Evolutionary conservation across 768 basidiomycete genomes (phyloP).

Genomic region (Suillus hirtellus): DNA sequence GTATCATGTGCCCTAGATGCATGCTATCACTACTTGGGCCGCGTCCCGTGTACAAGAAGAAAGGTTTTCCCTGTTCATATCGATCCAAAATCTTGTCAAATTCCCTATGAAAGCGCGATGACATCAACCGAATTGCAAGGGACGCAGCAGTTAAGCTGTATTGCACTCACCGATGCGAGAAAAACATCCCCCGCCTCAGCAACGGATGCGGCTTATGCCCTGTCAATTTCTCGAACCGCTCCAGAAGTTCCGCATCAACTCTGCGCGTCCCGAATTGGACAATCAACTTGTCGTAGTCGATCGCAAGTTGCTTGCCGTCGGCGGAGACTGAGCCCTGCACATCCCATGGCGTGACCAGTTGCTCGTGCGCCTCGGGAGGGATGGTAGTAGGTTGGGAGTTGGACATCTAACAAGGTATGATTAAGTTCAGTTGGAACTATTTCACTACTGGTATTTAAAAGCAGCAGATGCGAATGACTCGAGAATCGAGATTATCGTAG

Average conservation of each 20-base stretch:
- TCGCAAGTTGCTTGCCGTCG: constrained; percentile 89
- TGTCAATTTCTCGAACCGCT: constrained; percentile 89
- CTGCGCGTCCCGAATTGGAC: constrained; percentile 90
- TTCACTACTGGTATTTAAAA: neutral
- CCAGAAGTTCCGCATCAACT: constrained; percentile 73
- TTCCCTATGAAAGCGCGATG: constrained; percentile 55
- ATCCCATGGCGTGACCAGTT: constrained; percentile 97
- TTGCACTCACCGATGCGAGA: constrained; percentile 84
- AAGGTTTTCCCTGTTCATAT: constrained; percentile 95
- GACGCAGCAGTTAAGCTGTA: neutral
- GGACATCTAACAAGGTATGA: constrained; percentile 19
- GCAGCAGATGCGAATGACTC: neutral
- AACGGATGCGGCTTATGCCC: constrained; percentile 87
- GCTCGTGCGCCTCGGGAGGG: constrained; percentile 44
- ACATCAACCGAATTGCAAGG: constrained; percentile 7
- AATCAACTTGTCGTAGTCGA: constrained; percentile 96
- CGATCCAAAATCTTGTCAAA: constrained; percentile 92
- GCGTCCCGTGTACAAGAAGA: constrained; percentile 96
- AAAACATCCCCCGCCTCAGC: constrained; percentile 91
- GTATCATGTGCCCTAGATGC: constrained; percentile 97
- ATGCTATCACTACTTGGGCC: constrained; percentile 96
- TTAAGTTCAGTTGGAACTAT: neutral
- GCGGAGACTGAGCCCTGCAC: constrained; percentile 87
- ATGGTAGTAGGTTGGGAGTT: constrained; percentile 15
- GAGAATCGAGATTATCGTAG: neutral